phyloP scores from a whole-genome alignment of 2,329 filamentous ascomycete species.

The Sphaerulina populicola region DNA sequence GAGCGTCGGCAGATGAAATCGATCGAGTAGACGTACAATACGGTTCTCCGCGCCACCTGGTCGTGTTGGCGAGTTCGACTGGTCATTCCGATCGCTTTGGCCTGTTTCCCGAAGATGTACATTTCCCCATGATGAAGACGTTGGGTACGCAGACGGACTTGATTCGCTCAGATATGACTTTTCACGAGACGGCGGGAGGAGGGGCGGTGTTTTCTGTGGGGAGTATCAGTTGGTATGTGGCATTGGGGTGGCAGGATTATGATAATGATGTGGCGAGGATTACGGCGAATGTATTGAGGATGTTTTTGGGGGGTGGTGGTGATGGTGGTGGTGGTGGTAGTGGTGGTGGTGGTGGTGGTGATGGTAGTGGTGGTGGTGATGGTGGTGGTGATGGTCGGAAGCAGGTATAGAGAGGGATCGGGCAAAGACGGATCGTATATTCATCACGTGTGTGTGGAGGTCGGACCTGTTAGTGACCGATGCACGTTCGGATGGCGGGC shows the following conservation, averaged over 20 bases:
- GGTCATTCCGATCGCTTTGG: conserved; percentile 2
- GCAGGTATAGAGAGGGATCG: too few species aligned
- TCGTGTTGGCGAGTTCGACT: background rate
- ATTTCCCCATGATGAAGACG: conserved; percentile 2
- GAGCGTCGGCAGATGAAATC: background rate
- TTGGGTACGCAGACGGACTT: background rate
- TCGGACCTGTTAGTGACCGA: background rate
- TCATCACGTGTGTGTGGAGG: background rate
- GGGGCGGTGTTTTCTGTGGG: conserved; percentile 3
- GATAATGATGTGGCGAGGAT: conserved; percentile 2
- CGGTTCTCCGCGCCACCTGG: background rate
- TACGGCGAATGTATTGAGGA: background rate
- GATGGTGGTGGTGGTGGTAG: too few species aligned
- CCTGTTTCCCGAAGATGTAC: background rate
- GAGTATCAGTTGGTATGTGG: conserved; percentile 2
- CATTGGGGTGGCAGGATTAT: background rate
- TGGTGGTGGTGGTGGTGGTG: background rate
- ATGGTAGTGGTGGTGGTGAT: background rate
- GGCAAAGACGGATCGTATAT: background rate
- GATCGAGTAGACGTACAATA: background rate
- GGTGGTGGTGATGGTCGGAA: too few species aligned
- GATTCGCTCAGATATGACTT: conserved; percentile 1
- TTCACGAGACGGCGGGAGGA: background rate
- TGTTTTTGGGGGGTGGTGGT: background rate
- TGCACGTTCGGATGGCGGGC: background rate